Evolutionary conservation across 2,329 filamentous ascomycete genomes (phyloP).

Genomic region (Geosmithia putterillii): DNA sequence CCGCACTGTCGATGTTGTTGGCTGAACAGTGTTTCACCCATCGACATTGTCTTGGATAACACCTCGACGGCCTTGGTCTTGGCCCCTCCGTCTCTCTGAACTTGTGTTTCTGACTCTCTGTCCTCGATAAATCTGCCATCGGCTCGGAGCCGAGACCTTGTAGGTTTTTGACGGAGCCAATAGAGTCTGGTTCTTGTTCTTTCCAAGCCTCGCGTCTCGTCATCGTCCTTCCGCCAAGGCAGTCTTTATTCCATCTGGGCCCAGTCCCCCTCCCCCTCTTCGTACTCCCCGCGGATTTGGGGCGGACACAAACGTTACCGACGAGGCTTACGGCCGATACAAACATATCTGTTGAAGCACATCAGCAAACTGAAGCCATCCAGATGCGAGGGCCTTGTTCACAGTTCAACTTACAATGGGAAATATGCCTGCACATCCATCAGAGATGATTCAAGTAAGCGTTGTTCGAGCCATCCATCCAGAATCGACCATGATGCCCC

Average conservation of each 20-base stretch:
- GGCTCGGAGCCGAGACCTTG: background rate
- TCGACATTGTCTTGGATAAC: background rate
- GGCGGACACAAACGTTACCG: slow-evolving; percentile 3
- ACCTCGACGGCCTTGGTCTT: background rate
- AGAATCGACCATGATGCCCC: background rate
- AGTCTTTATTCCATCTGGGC: background rate
- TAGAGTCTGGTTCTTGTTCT: too few species aligned
- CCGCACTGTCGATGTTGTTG: background rate
- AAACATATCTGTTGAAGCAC: slow-evolving; percentile 37
- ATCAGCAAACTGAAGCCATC: slow-evolving; percentile 1
- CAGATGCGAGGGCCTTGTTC: background rate
- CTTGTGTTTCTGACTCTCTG: background rate
- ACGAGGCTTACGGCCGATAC: slow-evolving; percentile 45
- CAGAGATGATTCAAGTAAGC: background rate
- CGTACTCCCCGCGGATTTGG: background rate
- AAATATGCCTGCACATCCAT: slow-evolving; percentile 39
- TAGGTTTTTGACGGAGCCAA: too few species aligned
- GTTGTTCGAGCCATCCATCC: background rate
- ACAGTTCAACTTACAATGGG: slow-evolving; percentile 43
- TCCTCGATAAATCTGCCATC: background rate
- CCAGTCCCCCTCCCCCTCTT: background rate
- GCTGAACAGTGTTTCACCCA: background rate
- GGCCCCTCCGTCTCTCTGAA: background rate
- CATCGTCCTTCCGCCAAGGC: too few species aligned
- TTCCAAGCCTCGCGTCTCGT: too few species aligned